Percentiles rank a stretch among this genome's conserved stretches.
Evolutionary conservation across 345 rosid genomes (phyloP).

Genomic region (Salix suchowensis): DNA sequence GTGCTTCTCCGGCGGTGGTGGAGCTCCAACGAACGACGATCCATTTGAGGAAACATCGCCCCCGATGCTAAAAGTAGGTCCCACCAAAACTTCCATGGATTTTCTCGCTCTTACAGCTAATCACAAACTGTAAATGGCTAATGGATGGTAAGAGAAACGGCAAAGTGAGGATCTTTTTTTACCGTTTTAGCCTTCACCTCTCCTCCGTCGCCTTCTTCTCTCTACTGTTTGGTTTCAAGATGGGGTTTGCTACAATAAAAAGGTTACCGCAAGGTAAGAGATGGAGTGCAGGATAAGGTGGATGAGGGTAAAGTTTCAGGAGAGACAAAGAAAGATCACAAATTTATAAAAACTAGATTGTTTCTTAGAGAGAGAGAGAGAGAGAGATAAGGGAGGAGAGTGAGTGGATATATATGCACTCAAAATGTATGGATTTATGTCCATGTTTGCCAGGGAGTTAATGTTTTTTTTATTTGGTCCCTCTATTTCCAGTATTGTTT

Average conservation of each 20-base stretch:
- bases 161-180: neutral
- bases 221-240: constrained; percentile 17
- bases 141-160: neutral
- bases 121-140: neutral
- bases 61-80: constrained; percentile 38
- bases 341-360: too few relatives aligned
- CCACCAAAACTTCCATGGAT: constrained; percentile 55
- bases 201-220: constrained; percentile 11
- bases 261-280: neutral
- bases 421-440: neutral
- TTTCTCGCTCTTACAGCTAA: neutral
- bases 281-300: neutral
- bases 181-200: constrained; percentile 17
- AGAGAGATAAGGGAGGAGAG: neutral
- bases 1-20: constrained; percentile 22
- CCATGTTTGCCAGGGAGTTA: neutral
- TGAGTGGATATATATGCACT: neutral
- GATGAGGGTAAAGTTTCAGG: constrained; percentile 4
- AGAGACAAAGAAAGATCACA: neutral
- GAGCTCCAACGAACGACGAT: constrained; percentile 12
- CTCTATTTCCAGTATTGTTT: neutral
- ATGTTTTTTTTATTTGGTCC: neutral
- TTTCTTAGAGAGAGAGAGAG: neutral
- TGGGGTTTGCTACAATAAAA: constrained; percentile 32
- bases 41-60: constrained; percentile 18